These are phyloP conservation scores for Penstemon davidsonii DNA, from an alignment of 257 asterid species.

Conservation along the genomic window DNA sequence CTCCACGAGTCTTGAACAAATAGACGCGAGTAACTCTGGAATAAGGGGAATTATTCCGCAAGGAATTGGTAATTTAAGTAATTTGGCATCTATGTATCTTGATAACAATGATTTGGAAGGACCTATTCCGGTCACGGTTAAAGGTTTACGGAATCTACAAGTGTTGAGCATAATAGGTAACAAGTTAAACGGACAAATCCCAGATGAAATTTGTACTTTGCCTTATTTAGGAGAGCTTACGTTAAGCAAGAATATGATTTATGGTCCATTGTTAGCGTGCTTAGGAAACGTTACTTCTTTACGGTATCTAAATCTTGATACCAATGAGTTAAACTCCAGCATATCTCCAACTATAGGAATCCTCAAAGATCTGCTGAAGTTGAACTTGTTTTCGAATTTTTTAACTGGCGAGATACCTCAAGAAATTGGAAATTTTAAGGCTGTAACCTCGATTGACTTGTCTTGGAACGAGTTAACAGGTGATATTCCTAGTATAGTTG, in stretches of 20 bases:
- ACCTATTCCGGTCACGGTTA: conserved; percentile 20
- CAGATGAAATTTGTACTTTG: conserved; percentile 25
- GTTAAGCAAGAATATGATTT: conserved; percentile 28
- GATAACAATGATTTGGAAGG: conserved; percentile 33
- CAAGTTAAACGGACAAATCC: conserved; percentile 29
- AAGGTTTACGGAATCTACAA: conserved; percentile 26
- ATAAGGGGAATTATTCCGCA: conserved; percentile 30
- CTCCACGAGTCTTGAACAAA: conserved; percentile 16
- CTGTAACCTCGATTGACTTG: conserved; percentile 22
- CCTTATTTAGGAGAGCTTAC: conserved; percentile 12
- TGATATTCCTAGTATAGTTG: conserved; percentile 33
- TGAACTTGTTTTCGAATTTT: conserved; percentile 40
- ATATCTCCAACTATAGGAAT: conserved; percentile 32
- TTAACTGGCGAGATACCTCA: conserved; percentile 30
- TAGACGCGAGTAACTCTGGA: neutral
- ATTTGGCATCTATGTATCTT: conserved; percentile 21
- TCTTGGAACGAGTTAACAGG: conserved; percentile 39
- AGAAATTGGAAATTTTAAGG: conserved; percentile 33
- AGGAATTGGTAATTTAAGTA: conserved; percentile 36
- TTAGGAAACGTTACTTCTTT: conserved; percentile 36
- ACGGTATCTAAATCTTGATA: conserved; percentile 26
- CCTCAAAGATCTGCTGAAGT: conserved; percentile 29
- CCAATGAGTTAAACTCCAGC: conserved; percentile 31
- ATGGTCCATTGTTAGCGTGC: conserved; percentile 35
- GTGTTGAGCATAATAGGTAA: conserved; percentile 14